Conservation (phyloP, 1,284 basidiomycete species). For the Coniferiporia weirii region DNA sequence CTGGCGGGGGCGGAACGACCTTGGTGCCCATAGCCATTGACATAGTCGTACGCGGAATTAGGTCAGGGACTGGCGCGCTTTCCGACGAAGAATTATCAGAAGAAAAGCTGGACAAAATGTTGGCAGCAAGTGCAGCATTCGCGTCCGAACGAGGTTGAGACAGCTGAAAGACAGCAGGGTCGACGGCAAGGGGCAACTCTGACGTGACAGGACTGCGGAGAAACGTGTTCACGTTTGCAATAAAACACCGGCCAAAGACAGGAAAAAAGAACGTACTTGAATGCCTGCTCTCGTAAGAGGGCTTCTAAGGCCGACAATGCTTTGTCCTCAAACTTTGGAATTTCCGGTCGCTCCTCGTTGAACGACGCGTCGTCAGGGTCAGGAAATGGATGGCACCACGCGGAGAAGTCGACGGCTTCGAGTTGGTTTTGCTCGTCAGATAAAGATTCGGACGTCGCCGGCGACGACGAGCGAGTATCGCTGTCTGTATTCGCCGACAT, state of each 20-base stretch:
- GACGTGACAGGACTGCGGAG: slow-evolving; percentile 13
- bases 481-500: slow-evolving; percentile 46
- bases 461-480: slow-evolving; percentile 64
- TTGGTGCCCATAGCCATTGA: slow-evolving; percentile 33
- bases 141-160: not conserved
- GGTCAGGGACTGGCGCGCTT: slow-evolving; percentile 21
- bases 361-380: slow-evolving; percentile 32
- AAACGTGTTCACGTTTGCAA: slow-evolving; percentile 18
- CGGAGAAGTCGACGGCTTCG: slow-evolving; percentile 47
- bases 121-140: slow-evolving; percentile 2
- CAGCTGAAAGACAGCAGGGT: slow-evolving; percentile 17
- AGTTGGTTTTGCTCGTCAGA: slow-evolving; percentile 47
- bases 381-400: slow-evolving; percentile 53
- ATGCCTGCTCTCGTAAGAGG: slow-evolving; percentile 62
- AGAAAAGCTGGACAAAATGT: slow-evolving; percentile 14
- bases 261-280: slow-evolving; percentile 48
- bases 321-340: slow-evolving; percentile 35
- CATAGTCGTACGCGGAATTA: slow-evolving; percentile 27
- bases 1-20: slow-evolving; percentile 54
- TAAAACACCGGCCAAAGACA: slow-evolving; percentile 19
- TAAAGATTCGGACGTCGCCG: slow-evolving; percentile 56
- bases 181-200: slow-evolving; percentile 11
- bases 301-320: slow-evolving; percentile 63
- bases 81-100: slow-evolving; percentile 19
- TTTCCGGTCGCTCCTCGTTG: slow-evolving; percentile 25